Conservation (phyloP, 257 asterid species). For the Ilex aquifolium region DNA sequence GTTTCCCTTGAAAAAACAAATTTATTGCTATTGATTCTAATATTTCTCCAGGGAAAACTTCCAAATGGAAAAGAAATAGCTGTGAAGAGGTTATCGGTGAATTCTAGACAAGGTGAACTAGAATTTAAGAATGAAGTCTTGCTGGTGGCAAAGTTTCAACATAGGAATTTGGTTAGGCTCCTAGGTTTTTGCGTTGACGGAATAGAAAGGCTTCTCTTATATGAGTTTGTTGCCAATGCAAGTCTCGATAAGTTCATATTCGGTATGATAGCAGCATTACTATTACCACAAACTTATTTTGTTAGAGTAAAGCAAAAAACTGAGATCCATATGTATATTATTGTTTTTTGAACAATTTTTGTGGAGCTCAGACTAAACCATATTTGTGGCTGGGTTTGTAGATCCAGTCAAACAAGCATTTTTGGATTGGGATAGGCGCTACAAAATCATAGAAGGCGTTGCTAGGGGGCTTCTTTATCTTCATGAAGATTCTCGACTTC, state of each 20-base stretch:
- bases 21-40: too few species aligned
- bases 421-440: not conserved
- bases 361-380: not conserved
- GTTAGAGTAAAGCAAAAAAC: not conserved
- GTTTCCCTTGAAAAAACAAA: too few species aligned
- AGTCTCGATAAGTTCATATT: slow-evolving; percentile 31
- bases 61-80: slow-evolving; percentile 28
- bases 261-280: slow-evolving; percentile 12
- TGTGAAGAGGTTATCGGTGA: slow-evolving; percentile 24
- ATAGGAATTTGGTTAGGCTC: slow-evolving; percentile 22
- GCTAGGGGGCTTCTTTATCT: not conserved
- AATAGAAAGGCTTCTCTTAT: slow-evolving; percentile 19
- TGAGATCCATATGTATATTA: not conserved
- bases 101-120: slow-evolving; percentile 25
- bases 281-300: too few species aligned
- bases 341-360: too few species aligned
- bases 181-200: slow-evolving; percentile 18
- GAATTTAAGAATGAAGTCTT: slow-evolving; percentile 36
- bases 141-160: slow-evolving; percentile 26
- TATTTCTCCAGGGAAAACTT: slow-evolving; percentile 24
- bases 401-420: not conserved
- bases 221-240: slow-evolving; percentile 21
- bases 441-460: not conserved
- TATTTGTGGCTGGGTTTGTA: not conserved
- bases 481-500: not conserved